Evolutionary conservation across 2,329 filamentous ascomycete genomes (phyloP), one percentile per base, ranked within the genome.

Genomic region (Stagonosporopsis cucurbitacearum): DNA sequence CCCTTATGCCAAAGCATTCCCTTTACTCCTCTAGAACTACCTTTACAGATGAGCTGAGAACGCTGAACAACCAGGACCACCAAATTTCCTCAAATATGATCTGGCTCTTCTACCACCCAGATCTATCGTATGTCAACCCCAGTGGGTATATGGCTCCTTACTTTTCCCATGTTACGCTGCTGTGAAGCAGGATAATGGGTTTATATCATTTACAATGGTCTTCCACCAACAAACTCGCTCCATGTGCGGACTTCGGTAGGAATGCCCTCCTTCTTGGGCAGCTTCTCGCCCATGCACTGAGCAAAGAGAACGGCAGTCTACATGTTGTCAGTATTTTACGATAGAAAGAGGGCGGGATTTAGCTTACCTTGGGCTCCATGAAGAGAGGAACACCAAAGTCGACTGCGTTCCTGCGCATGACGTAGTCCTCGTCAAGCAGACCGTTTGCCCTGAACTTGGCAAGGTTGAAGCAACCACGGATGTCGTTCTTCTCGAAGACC

Each of bases 311-410:
- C 88, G 58, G 95, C 94, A 67, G 95, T 99, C 92, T 97, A 64
- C 23, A 3, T 47, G 13, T 40, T 6, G 41, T 72, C 66, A 72
- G 66, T 50, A 57, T 32, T 17, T 15, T 30, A 4, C 32, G 8
- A 6, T 12, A 5, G 8, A 5, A 6, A 20, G 20, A 3, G 15
- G 19, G 32, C 8, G 13, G 3, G n/a, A 12, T 36, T 3, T 52
- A 64, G 77, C 86, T 81, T 82, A 96, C 92, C 88, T 95, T 94
- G 50, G 93, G 92, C 82, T 98, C 94, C 93, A 97, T 97, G 78
- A 99, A 98, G 53, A 99, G 83, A 44, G 95, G 95, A 28, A 98
- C 92, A 67, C 94, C 94, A 77, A 99, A 99, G 80, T 99, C 95
- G 53, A 99, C 95, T 25, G 95, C 95, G 74, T 99, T 99, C 75